phyloP scores from a whole-genome alignment of 2,329 filamentous ascomycete species.

The Drechslerella coelobrocha region DNA sequence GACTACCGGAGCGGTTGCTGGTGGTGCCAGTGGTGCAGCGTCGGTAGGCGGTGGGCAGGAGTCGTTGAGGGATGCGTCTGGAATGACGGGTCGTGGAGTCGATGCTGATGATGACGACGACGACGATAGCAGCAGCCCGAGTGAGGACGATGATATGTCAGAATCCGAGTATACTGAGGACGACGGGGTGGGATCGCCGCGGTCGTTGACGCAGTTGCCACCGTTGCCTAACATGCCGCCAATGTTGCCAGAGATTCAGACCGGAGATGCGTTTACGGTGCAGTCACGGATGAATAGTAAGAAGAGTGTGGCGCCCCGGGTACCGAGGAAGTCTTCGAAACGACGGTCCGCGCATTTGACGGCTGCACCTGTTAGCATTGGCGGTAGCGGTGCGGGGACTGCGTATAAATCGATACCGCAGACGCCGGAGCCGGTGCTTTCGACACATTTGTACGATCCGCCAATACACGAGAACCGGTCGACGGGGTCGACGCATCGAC shows the following conservation, averaged over 20 bases:
- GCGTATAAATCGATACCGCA: conserved; percentile 33
- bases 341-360: conserved; percentile 61
- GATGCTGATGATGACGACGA: conserved; percentile 52
- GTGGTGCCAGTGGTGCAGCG: conserved; percentile 54
- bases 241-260: conserved; percentile 67
- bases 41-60: conserved; percentile 56
- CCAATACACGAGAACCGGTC: conserved; percentile 41
- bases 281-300: conserved; percentile 54
- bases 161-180: conserved; percentile 56
- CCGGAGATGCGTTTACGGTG: conserved; percentile 66
- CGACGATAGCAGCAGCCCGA: conserved; percentile 50
- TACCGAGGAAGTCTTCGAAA: conserved; percentile 77
- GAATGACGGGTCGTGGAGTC: conserved; percentile 2
- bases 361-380: conserved; percentile 15
- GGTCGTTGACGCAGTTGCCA: conserved; percentile 58
- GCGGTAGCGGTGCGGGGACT: too few relatives aligned
- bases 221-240: conserved; percentile 61
- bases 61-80: conserved; percentile 40
- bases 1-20: conserved; percentile 59
- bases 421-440: conserved; percentile 45
- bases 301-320: conserved; percentile 62
- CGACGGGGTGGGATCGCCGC: conserved; percentile 58
- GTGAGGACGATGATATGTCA: conserved; percentile 50
- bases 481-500: conserved; percentile 56
- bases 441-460: conserved; percentile 38